Evolutionary conservation across 805 yeast species (phyloP).

Genomic region (Scheffersomyces amazonensis): DNA sequence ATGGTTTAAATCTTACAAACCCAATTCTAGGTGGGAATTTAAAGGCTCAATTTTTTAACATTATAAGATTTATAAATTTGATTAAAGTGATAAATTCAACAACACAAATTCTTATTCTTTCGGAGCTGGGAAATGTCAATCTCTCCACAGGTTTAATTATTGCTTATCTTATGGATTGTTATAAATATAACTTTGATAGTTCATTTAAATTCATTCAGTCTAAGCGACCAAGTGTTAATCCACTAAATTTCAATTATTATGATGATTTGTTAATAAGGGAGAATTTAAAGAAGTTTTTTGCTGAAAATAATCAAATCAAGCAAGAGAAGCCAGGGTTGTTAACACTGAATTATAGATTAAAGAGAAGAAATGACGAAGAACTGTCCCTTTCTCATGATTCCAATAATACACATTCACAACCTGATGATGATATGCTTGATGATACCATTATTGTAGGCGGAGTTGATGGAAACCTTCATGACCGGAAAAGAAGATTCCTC

Average conservation of each 20-base stretch:
- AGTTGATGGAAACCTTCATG: conserved; percentile 1
- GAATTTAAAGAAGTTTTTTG: conserved; percentile 34
- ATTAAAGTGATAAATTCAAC: conserved; percentile 28
- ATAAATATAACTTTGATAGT: conserved; percentile 30
- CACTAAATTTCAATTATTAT: conserved; percentile 30
- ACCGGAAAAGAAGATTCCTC: conserved; percentile 14
- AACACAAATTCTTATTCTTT: conserved; percentile 30
- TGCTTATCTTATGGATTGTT: conserved; percentile 39
- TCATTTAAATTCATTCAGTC: conserved; percentile 21
- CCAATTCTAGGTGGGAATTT: conserved; percentile 37
- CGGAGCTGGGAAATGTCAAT: conserved; percentile 24
- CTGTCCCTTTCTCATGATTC: no score
- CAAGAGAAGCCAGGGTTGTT: conserved; percentile 18
- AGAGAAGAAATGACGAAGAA: conserved; percentile 22
- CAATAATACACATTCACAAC: no score
- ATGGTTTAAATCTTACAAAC: conserved; percentile 14
- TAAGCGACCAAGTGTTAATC: conserved; percentile 15
- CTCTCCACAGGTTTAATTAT: conserved; percentile 31
- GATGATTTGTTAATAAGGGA: conserved; percentile 39
- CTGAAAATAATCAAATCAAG: conserved; percentile 32
- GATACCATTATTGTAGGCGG: conserved; percentile 4
- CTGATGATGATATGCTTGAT: conserved; percentile 7
- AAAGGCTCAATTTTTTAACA: conserved; percentile 32
- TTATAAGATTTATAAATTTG: conserved; percentile 32
- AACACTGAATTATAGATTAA: conserved; percentile 26